Evolutionary conservation across 75 land plant genomes (phyloP).

Genomic region (Gnetum montanum): DNA sequence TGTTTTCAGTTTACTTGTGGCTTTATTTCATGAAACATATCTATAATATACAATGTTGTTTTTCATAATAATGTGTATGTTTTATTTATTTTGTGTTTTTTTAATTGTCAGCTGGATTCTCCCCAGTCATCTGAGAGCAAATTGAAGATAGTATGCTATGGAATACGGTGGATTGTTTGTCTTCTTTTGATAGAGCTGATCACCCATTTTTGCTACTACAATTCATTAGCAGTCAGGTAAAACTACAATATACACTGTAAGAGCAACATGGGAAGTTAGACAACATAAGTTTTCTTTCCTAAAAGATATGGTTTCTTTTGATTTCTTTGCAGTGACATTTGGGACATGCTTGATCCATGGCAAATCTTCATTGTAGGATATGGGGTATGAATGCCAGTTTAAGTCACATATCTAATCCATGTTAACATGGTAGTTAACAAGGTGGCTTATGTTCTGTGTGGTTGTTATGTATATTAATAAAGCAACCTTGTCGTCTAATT

Average conservation of each 20-base stretch:
- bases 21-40: too few species aligned
- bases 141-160: conserved; percentile 44
- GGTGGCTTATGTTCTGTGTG: too few species aligned
- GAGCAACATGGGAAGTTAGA: too few species aligned
- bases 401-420: neutral
- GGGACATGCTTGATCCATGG: conserved; percentile 61
- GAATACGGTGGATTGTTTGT: conserved; percentile 66
- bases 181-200: conserved; percentile 79
- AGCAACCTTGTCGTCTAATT: too few species aligned
- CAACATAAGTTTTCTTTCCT: too few species aligned
- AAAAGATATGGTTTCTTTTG: too few species aligned
- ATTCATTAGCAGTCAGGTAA: conserved; percentile 88
- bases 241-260: too few species aligned
- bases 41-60: too few species aligned
- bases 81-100: conserved; percentile 7
- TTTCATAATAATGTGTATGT: too few species aligned
- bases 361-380: conserved; percentile 86
- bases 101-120: conserved; percentile 71
- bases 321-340: conserved; percentile 60
- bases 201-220: conserved; percentile 80
- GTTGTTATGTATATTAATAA: too few species aligned
- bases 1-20: too few species aligned
- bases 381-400: conserved; percentile 63
- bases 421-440: too few species aligned
- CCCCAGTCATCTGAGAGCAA: conserved; percentile 50